These are phyloP conservation scores for Moricandia moricandioides DNA, from an alignment of 345 rosid genomes.

Conservation along the genomic window DNA sequence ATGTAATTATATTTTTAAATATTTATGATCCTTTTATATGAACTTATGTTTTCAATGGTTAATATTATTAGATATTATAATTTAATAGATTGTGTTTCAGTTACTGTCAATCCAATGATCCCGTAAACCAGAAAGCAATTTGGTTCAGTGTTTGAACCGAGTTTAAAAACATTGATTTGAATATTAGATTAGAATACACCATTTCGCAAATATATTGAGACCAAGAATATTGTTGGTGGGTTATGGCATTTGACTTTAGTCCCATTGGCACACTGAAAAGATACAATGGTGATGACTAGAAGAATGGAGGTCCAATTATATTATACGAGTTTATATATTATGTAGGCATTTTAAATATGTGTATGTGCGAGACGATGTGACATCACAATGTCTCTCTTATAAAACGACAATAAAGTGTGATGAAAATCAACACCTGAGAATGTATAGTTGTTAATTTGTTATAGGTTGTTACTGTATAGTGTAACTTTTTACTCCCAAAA, in stretches of 20 bases:
- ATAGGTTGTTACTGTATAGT: background rate
- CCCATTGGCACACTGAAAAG: constrained; percentile 40
- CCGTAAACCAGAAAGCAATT: no score
- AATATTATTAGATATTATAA: no score
- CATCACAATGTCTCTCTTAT: constrained; percentile 32
- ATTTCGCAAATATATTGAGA: constrained; percentile 26
- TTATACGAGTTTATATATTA: background rate
- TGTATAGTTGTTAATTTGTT: background rate
- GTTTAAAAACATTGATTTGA: background rate
- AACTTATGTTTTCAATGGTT: no score
- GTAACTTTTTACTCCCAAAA: no score
- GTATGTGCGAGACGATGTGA: constrained; percentile 35
- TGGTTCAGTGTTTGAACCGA: background rate
- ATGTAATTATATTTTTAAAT: no score
- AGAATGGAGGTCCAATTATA: constrained; percentile 21
- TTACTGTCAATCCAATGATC: no score
- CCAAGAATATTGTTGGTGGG: constrained; percentile 32
- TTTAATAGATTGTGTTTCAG: no score
- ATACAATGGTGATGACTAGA: constrained; percentile 31
- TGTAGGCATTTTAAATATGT: background rate
- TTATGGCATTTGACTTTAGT: constrained; percentile 37
- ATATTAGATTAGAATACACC: background rate
- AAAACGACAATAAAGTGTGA: constrained; percentile 19
- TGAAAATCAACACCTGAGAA: constrained; percentile 39
- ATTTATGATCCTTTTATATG: no score